phyloP scores from a whole-genome alignment of 768 basidiomycete genomes.

The Agaricus blazei region DNA sequence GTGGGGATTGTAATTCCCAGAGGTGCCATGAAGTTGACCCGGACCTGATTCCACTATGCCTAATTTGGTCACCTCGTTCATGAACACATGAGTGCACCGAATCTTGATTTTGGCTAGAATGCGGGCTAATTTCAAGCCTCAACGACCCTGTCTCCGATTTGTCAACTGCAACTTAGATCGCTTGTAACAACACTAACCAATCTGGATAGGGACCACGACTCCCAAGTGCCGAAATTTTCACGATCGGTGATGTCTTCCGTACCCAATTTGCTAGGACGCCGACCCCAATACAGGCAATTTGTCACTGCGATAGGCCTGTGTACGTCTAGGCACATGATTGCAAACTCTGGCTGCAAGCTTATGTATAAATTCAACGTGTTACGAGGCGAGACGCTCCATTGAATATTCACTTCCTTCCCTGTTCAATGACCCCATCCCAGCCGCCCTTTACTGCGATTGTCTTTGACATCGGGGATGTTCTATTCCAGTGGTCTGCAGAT shows the following conservation, averaged over 20 bases:
- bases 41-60: too few relatives aligned
- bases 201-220: not conserved
- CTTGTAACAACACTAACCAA: not conserved
- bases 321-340: conserved; percentile 7
- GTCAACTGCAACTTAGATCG: not conserved
- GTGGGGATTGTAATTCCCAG: not conserved
- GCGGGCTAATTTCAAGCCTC: not conserved
- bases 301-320: not conserved
- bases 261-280: not conserved
- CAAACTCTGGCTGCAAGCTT: not conserved
- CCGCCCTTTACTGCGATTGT: conserved; percentile 30
- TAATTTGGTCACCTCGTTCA: not conserved
- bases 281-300: conserved; percentile 1
- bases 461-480: conserved; percentile 52
- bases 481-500: conserved; percentile 48
- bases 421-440: conserved; percentile 2
- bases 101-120: conserved; percentile 4
- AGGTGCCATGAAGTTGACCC: conserved; percentile 2
- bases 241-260: not conserved
- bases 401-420: not conserved
- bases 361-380: conserved; percentile 4
- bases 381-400: not conserved
- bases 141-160: not conserved
- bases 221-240: conserved; percentile 1
- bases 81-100: not conserved